A percentile compares a stretch with the other conserved stretches of the same genome.
phyloP scores from a whole-genome alignment of 306 rosid genomes.

The Medicago ruthenica region DNA sequence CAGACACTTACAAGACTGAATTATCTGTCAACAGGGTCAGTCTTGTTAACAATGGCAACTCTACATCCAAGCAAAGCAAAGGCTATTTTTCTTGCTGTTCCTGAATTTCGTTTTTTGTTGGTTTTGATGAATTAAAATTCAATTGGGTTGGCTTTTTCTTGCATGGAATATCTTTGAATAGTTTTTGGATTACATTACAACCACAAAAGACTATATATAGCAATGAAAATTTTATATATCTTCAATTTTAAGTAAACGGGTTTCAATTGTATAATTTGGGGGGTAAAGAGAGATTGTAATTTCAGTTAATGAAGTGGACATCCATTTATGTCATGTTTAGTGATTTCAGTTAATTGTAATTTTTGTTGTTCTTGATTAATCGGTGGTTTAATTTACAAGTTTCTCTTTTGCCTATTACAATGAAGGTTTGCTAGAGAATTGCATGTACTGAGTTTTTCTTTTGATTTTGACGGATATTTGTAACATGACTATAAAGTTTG shows the following conservation, averaged over 20 bases:
- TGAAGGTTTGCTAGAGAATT: conserved; percentile 2
- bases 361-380: background rate
- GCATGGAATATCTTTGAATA: conserved; percentile 38
- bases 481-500: too few species aligned
- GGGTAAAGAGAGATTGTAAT: conserved; percentile 45
- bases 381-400: background rate
- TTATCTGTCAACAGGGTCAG: conserved; percentile 88
- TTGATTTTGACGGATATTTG: conserved; percentile 11
- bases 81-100: conserved; percentile 82
- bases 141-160: conserved; percentile 43
- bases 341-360: too few species aligned
- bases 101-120: conserved; percentile 46
- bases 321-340: conserved; percentile 40
- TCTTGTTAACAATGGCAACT: conserved; percentile 69
- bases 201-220: conserved; percentile 52
- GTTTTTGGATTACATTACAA: conserved; percentile 44
- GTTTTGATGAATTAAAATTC: conserved; percentile 38
- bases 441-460: conserved; percentile 9
- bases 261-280: conserved; percentile 44
- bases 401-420: background rate
- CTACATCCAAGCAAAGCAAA: conserved; percentile 61
- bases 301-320: conserved; percentile 42
- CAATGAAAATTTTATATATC: conserved; percentile 39
- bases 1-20: conserved; percentile 92
- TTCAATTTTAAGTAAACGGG: conserved; percentile 45